phyloP scores from a whole-genome alignment of 140 eudicot genomes.

The Eryngium alpinum region DNA sequence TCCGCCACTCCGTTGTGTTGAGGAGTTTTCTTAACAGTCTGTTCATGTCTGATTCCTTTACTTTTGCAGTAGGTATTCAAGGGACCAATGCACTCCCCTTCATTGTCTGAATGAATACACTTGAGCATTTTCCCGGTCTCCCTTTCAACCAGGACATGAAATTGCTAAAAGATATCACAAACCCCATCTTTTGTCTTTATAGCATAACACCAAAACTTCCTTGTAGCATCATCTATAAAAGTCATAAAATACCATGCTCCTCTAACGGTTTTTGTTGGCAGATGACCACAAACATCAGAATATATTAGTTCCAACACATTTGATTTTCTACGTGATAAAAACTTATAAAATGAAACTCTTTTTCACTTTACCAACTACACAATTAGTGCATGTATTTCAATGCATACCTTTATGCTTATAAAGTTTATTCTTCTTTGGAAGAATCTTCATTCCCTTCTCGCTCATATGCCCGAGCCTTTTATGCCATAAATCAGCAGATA shows the following conservation, averaged over 20 bases:
- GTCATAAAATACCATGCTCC: not conserved
- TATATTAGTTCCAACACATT: not conserved
- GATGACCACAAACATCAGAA: not conserved
- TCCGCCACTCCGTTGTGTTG: not conserved
- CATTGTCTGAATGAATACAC: not conserved
- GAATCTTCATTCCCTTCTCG: not conserved
- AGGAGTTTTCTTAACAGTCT: not conserved
- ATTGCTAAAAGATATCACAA: no score
- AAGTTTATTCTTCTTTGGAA: not conserved
- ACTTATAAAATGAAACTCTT: not conserved
- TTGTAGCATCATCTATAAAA: not conserved
- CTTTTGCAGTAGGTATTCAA: not conserved
- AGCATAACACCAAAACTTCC: not conserved
- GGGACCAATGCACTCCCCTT: not conserved
- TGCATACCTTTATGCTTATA: not conserved
- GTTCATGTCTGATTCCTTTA: not conserved
- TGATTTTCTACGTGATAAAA: not conserved
- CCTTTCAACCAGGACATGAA: no score
- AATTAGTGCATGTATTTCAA: not conserved
- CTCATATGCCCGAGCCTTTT: conserved; percentile 8
- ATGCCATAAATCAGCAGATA: conserved; percentile 3
- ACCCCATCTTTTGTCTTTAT: not conserved
- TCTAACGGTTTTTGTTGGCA: not conserved
- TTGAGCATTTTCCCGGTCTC: no score
- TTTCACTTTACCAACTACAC: not conserved